phyloP scores from a whole-genome alignment of 805 yeast species.

The Pichia sporocuriosa region DNA sequence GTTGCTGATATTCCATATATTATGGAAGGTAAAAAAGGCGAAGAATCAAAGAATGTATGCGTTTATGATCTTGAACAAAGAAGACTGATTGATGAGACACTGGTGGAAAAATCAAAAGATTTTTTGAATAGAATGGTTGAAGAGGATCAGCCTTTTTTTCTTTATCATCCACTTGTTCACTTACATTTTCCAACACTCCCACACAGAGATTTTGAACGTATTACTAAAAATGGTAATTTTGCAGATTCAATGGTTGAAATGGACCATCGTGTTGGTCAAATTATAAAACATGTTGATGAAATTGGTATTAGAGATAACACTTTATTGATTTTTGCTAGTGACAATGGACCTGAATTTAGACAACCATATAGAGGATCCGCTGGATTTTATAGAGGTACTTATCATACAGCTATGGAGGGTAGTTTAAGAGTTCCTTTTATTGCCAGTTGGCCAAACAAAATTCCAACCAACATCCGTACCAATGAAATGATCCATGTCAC shows the following conservation, averaged over 20 bases:
- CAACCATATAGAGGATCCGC: slow-evolving; percentile 1
- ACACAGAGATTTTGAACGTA: background rate
- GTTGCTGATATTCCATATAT: too few relatives aligned
- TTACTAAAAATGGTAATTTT: slow-evolving; percentile 1
- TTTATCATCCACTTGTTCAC: background rate
- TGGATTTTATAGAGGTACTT: background rate
- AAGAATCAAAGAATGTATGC: too few relatives aligned
- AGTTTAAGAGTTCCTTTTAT: slow-evolving; percentile 2
- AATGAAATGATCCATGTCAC: slow-evolving; percentile 1
- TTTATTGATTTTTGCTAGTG: background rate
- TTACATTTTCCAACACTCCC: slow-evolving; percentile 1
- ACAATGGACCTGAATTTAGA: slow-evolving; percentile 2
- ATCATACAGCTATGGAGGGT: slow-evolving; percentile 3
- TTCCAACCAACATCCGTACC: background rate
- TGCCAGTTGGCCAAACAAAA: slow-evolving; percentile 1
- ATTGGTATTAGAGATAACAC: background rate
- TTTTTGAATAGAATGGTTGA: background rate
- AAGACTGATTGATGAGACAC: background rate
- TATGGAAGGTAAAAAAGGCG: too few relatives aligned
- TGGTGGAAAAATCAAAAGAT: background rate
- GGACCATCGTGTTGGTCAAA: slow-evolving; percentile 1
- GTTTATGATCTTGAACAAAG: too few relatives aligned
- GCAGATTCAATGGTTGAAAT: slow-evolving; percentile 3
- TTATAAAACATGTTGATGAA: background rate
- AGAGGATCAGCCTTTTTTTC: background rate